Evolutionary conservation across 805 yeast species (phyloP), one percentile per base, ranked within the genome.

Genomic region (Yarrowia bubula): DNA sequence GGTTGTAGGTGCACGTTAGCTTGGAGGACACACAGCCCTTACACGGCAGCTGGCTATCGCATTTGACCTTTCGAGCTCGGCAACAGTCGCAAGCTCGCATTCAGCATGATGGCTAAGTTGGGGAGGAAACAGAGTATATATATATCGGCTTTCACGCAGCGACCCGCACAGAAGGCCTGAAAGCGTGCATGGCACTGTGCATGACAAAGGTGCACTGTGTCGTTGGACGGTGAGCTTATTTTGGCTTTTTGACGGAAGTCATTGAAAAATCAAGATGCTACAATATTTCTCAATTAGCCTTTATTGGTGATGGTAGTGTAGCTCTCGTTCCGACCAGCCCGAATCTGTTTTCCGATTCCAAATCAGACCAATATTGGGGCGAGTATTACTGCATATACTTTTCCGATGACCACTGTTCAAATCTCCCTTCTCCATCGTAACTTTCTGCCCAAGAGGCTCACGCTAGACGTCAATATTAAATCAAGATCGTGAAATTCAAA

Each of bases 31-130:
- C 61, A 47, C 61, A 55, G 11, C 61, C 61, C 15, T 55, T 39
- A 17, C 61, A 55, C 47, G 61, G 61, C 61, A 55, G 61, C 31
- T 55, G 46, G 61, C 61, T 41, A 41, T 55, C 38, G 61, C 61
- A 55, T 55, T 31, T 39, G 47, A 55, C 61, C 61, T 55, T 55
- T 39, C 61, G 43, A 7, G 61, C 47, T 39, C 61, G 61, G 42
- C 61, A 55, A n/a, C 61, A 55, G 47, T 55, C 61, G 38, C 61
- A 55, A 38, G 61, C 47, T 55, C 61, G 35, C 61, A 55, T 55
- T 55, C 61, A 55, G 61, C 61, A 55, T 55, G 38, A 33, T 47
- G 35, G 58, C 10, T 17, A 4, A 17, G 28, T 8, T 4, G 3
- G 28, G 28, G 5, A 5, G 28, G 28, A 22, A 3, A 3, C 28